Evolutionary conservation across 2,329 filamentous ascomycete genomes (phyloP), one percentile per base, ranked within the genome.

Genomic region (Phaeoacremonium minimum): DNA sequence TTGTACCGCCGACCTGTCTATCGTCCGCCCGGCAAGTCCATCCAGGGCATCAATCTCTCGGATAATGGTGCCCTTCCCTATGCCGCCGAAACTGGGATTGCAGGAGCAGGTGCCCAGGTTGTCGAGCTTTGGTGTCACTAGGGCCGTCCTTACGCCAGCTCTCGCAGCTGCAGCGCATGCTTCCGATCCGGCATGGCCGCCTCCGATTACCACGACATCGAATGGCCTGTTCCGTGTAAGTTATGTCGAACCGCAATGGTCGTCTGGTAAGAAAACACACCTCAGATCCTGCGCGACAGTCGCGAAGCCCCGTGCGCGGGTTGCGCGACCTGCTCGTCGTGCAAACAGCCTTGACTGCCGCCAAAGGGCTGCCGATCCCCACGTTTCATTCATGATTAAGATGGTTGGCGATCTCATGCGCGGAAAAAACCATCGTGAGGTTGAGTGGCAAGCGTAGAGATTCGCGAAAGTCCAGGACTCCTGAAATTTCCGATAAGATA

Each of bases 21-120:
- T 88, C 15, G 96, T 83, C 22, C 87, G 77, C 0, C 88, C 90
- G 0, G 89, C 84, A 15, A 98, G 69, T 1, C 93, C 93, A 54
- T 97, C 93, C 41, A 98, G 71, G 0, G 93, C 93, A 66, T 98
- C 93, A 19, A 98, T 83, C 62, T 98, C 93, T 29, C 91, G 83
- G 34, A 98, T 70, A 69, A 98, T 96, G 8, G 87, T 97, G 13
- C 93, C 93, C 59, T 98, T 98, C 30, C 93, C 93, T 49, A 98
- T 97, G n/a, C 93, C 93, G 28, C 93, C 93, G 55, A 98, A 95
- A 46, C 88, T 95, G 2, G 91, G 91, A 58, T 97, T 97, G 66
- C 91, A 97, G 22, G 90, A 96, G 66, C 91, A 97, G 18, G 93
- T 87, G 37, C 91, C 91, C 15, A 97, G 80, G 50, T 96, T 95